phyloP scores from a whole-genome alignment of 805 yeast genomes.

The Saturnispora sekii region DNA sequence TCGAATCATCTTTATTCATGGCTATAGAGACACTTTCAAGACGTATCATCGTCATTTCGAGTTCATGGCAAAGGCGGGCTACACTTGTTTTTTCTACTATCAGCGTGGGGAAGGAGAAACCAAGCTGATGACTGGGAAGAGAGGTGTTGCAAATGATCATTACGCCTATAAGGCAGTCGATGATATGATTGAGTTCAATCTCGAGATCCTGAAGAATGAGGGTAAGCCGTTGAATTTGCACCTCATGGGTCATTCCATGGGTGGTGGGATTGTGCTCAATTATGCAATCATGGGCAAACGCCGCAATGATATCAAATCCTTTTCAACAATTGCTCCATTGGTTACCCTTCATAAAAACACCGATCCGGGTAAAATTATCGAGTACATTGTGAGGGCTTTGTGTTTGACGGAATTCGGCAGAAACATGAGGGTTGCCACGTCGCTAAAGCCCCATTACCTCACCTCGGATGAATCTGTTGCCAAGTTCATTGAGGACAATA shows the following conservation, averaged over 20 bases:
- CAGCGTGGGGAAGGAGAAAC: constrained; percentile 73
- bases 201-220: constrained; percentile 25
- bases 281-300: constrained; percentile 50
- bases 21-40: constrained; percentile 52
- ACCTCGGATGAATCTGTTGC: constrained; percentile 40
- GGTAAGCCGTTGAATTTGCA: constrained; percentile 31
- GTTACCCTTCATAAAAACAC: constrained; percentile 49
- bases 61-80: constrained; percentile 40
- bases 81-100: constrained; percentile 58
- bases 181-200: constrained; percentile 38
- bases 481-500: constrained; percentile 35
- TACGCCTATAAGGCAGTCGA: constrained; percentile 53
- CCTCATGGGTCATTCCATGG: constrained; percentile 71
- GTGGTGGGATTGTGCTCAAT: constrained; percentile 62
- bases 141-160: constrained; percentile 49
- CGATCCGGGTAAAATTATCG: constrained; percentile 39
- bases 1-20: constrained; percentile 55
- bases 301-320: constrained; percentile 36
- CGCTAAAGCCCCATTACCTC: constrained; percentile 42
- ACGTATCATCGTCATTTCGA: constrained; percentile 47
- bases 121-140: constrained; percentile 35
- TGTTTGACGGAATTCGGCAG: constrained; percentile 39
- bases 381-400: constrained; percentile 32
- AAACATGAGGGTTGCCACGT: constrained; percentile 37
- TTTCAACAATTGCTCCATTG: constrained; percentile 51